Conservation (phyloP, 768 basidiomycete species). For the Naematelia encephala region DNA sequence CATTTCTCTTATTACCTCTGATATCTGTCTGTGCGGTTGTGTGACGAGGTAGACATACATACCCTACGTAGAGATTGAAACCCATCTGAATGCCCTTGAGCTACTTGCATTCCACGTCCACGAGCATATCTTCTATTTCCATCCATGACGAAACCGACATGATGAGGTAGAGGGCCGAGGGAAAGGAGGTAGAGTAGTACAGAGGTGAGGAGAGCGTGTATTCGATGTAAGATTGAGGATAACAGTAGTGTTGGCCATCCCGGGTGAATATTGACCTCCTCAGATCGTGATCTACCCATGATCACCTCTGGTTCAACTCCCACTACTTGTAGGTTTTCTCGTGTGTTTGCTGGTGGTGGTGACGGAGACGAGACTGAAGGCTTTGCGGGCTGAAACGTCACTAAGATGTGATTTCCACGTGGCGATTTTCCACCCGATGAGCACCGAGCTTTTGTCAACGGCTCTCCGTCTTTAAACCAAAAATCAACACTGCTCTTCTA, state of each 20-base stretch:
- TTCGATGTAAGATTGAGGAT: conserved; percentile 16
- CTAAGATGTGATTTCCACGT: background rate
- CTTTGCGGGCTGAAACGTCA: background rate
- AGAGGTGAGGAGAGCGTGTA: conserved; percentile 29
- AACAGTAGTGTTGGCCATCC: conserved; percentile 3
- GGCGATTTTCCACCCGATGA: conserved; percentile 13
- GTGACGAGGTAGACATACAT: conserved; percentile 34
- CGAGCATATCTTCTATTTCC: conserved; percentile 87
- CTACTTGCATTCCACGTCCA: conserved; percentile 58
- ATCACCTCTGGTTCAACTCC: background rate
- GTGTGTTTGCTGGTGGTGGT: no score
- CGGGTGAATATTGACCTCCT: no score
- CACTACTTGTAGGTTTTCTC: no score
- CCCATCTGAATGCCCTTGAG: conserved; percentile 79
- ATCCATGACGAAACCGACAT: conserved; percentile 96
- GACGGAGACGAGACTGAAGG: no score
- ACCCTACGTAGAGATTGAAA: conserved; percentile 77
- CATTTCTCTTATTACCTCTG: no score
- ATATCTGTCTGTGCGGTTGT: no score
- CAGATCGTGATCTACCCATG: no score
- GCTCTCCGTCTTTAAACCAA: no score
- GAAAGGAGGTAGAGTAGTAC: conserved; percentile 66
- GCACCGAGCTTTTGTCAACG: conserved; percentile 7
- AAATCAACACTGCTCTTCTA: conserved; percentile 1
- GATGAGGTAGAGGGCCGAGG: conserved; percentile 78